Evolutionary conservation across 2,329 filamentous ascomycete species (phyloP), one percentile per base, ranked within the genome.

Genomic region (Thelonectria rubi): DNA sequence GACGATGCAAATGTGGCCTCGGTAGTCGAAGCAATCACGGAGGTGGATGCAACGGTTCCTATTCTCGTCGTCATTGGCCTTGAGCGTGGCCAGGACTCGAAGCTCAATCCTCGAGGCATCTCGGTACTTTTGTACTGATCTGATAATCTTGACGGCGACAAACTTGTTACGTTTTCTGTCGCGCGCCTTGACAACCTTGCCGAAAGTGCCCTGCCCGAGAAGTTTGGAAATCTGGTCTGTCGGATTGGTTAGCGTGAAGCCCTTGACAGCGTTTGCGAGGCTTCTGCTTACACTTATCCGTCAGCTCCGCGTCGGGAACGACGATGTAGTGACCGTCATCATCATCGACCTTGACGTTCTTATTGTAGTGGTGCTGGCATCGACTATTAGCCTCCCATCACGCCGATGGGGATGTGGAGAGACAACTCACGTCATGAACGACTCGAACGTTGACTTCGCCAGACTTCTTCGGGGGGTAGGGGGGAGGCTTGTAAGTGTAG

Each of bases 281-380:
- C 20, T 14, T 17, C 17, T n/a, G 86, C 92, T 77, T 84, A 97
- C 94, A 99, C 86, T 93, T 86, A 46, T 95, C 89, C 14, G 95
- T 97, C 54, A 99, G 82, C 62, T 92, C 88, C 11, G 91, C 91
- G 69, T 97, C 92, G 30, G 94, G 91, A 1, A 91, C 88, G 20
- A 99, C 94, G 69, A 98, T 93, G 74, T 97, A 99, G 77, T 99
- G 95, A 5, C 95, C 95, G 71, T 99, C 95, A 47, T 97, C 93
- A 68, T 99, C 95, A 72, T 99, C 95, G 46, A 95, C 90, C 75
- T 96, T 95, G 69, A 89, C 83, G 67, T 88, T 81, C 65, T 85
- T 85, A 60, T 81, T 81, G 49, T 81, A 79, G 40, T 74, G 73
- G 50, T 74, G 72, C 73, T 75, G 30, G 40, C 30, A 3, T 21